Base-by-base conservation (phyloP, 2,329 filamentous ascomycete genomes). In the Neopestalotiopsis clavispora region DNA sequence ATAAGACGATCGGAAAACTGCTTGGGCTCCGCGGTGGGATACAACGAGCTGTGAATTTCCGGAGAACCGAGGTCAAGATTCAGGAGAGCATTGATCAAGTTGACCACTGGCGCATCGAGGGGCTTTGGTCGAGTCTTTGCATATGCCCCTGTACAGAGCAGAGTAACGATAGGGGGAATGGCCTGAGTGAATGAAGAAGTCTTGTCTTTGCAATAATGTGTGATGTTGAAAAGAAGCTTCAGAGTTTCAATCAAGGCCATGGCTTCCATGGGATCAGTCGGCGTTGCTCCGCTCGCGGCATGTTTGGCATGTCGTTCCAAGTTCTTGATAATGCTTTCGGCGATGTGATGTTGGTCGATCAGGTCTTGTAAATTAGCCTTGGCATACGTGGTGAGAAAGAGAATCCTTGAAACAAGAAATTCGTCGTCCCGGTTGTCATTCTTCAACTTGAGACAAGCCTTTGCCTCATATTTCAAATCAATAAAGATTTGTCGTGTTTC, bases 211-310 rank as follows among this genome's bases (percentile, higher is more conserved):
- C 91, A 92, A 75, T 91, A 90, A 74, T 95, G 91, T 1, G 92
- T 92, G 66, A 97, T 85, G 79, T 98, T 98, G 85, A 97, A 98
- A 65, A 97, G 82, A 56, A 98, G 85, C 76, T 97, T 98, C 64
- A 96, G 83, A 0, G 92, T 95, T 79, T 98, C 95, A 9, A 86
- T 86, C 49, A 98, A 85, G 0, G 95, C 94, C 89, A 95, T 90
- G 69, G 92, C 90, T 72, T 92, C 90, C 86, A 95, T 92, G 0
- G 88, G 86, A 57, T 88, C 82, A 13, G 72, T 72, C 12, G 75
- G 77, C 30, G 76, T 72, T 60, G 80, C 80, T 60, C 75, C 74
- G 23, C 71, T 69, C 20, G 75, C 71, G 9, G 80, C 67, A 3
- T 80, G 73, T 66, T 86, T 87, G 5, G 88, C 88, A 80, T 98